Percentiles rank a stretch among this genome's conserved stretches.
Evolutionary conservation across 1,284 basidiomycete genomes (phyloP).

Genomic region (Coriolopsis trogii): DNA sequence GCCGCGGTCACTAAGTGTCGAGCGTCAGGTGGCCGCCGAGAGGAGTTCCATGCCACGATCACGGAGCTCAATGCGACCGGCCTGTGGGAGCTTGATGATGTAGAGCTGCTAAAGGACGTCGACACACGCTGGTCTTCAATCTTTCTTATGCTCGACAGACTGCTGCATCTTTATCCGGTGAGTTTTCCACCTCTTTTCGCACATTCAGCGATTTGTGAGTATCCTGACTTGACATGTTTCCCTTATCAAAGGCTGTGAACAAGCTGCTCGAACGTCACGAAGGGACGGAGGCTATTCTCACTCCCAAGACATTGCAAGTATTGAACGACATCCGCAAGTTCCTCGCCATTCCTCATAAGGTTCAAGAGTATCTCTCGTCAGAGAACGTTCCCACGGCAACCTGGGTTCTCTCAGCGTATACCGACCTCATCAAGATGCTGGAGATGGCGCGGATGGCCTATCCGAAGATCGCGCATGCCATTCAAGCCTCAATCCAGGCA

Average conservation of each 20-base stretch:
- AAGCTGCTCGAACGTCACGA: background rate
- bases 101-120: slow-evolving; percentile 28
- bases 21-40: background rate
- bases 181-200: background rate
- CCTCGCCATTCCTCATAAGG: background rate
- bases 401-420: background rate
- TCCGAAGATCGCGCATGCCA: slow-evolving; percentile 9
- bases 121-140: slow-evolving; percentile 35
- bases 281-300: background rate
- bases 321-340: background rate
- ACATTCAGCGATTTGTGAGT: background rate
- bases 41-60: background rate
- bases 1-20: too few relatives aligned
- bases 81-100: slow-evolving; percentile 19
- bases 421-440: background rate
- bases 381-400: background rate
- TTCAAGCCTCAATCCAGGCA: slow-evolving; percentile 27
- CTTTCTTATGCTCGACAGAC: slow-evolving; percentile 34
- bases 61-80: background rate
- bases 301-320: background rate
- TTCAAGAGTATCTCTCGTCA: background rate
- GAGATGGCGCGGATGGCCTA: background rate
- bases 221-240: background rate
- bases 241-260: background rate
- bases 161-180: slow-evolving; percentile 22